phyloP scores from a whole-genome alignment of 192 early-diverging fungal species.

The Coemansia sp. region DNA sequence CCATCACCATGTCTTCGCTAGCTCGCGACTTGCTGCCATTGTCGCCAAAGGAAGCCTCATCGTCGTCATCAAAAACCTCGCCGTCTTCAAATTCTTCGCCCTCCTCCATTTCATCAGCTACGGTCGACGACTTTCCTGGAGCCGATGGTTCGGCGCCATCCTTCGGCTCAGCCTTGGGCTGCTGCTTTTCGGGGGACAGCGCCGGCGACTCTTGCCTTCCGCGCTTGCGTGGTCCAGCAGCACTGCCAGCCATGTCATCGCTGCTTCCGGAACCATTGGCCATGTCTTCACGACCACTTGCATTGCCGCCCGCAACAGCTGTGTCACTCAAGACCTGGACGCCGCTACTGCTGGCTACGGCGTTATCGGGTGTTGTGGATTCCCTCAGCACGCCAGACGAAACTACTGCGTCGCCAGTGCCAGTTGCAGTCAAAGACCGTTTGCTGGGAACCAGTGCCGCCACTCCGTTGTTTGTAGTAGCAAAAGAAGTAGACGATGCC shows the following conservation, averaged over 20 bases:
- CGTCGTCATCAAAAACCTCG: constrained; percentile 51
- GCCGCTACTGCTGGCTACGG: constrained; percentile 3
- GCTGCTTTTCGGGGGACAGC: constrained; percentile 14
- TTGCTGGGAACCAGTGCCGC: constrained; percentile 46
- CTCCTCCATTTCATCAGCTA: constrained; percentile 30
- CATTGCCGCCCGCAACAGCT: not conserved
- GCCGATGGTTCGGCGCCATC: not conserved
- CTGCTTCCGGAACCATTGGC: constrained; percentile 13
- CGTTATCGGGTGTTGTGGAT: constrained; percentile 5
- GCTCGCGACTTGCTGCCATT: constrained; percentile 30
- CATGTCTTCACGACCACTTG: constrained; percentile 1
- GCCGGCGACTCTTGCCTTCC: constrained; percentile 35
- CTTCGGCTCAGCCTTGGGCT: not conserved
- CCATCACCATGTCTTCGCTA: constrained; percentile 50
- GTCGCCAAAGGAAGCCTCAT: constrained; percentile 11
- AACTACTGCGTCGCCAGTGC: constrained; percentile 12
- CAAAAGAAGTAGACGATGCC: constrained; percentile 6
- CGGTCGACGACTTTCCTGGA: not conserved
- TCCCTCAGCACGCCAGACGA: not conserved
- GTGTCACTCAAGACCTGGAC: not conserved
- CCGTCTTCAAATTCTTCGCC: constrained; percentile 51
- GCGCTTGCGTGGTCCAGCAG: constrained; percentile 38
- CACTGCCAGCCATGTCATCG: constrained; percentile 1
- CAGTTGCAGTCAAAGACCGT: constrained; percentile 30
- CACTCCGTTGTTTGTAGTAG: constrained; percentile 9